Evolutionary conservation across 148 eudicot genomes (phyloP).

Genomic region (Mesembryanthemum crystallinum): DNA sequence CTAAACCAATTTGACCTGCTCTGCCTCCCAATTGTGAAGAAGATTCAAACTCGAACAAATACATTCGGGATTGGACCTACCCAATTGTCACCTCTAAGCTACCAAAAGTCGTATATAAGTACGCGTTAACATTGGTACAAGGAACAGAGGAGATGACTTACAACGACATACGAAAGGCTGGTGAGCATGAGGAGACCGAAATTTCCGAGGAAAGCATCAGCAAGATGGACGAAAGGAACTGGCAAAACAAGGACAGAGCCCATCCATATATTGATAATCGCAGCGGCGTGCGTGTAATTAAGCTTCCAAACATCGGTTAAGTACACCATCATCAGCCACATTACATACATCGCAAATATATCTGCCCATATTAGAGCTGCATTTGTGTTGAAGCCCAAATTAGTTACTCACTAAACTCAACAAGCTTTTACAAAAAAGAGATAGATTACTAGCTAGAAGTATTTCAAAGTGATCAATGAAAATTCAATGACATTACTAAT

Average conservation of each 20-base stretch:
- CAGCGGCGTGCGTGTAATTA: constrained; percentile 46
- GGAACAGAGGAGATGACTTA: constrained; percentile 29
- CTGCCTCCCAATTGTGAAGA: too few relatives aligned
- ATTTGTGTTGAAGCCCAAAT: too few relatives aligned
- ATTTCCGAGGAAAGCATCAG: constrained; percentile 43
- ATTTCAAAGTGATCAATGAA: too few relatives aligned
- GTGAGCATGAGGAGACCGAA: constrained; percentile 40
- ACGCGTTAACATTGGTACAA: too few relatives aligned
- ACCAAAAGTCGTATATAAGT: too few relatives aligned
- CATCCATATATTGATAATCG: constrained; percentile 45
- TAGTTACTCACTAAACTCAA: background rate
- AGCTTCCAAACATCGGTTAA: constrained; percentile 58
- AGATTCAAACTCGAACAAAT: too few relatives aligned
- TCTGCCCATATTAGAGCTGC: constrained; percentile 56
- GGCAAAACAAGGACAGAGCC: constrained; percentile 37
- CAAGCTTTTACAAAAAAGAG: background rate
- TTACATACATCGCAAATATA: constrained; percentile 34
- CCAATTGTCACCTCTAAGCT: too few relatives aligned
- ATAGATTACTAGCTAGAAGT: background rate
- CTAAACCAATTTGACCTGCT: too few relatives aligned
- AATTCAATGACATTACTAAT: too few relatives aligned
- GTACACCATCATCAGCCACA: constrained; percentile 50
- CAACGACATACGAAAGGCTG: constrained; percentile 40
- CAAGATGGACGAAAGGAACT: constrained; percentile 34
- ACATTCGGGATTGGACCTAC: too few relatives aligned